Conservation (phyloP, 2,329 filamentous ascomycete species). For the Malbranchea zuffiana region DNA sequence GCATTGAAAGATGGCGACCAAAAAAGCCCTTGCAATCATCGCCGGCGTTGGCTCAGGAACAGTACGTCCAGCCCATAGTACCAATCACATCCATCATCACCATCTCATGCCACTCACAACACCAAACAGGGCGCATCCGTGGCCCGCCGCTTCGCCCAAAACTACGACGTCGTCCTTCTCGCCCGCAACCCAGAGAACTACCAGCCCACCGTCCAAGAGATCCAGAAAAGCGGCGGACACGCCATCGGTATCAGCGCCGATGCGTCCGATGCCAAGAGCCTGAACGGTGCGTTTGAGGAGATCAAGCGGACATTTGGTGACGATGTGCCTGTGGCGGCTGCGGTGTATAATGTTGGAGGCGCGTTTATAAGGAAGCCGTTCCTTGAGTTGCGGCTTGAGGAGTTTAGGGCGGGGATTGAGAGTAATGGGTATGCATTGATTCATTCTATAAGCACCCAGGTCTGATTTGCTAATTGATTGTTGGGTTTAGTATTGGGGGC, state of each 20-base stretch:
- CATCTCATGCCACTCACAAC: not conserved
- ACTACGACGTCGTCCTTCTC: slow-evolving; percentile 50
- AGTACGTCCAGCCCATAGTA: slow-evolving; percentile 15
- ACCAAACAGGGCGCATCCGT: slow-evolving; percentile 45
- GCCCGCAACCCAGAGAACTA: slow-evolving; percentile 49
- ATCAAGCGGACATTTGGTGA: slow-evolving; percentile 44
- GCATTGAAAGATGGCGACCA: slow-evolving; percentile 32
- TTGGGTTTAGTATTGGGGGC: slow-evolving; percentile 43
- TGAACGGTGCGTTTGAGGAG: slow-evolving; percentile 43
- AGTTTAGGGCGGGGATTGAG: slow-evolving; percentile 43
- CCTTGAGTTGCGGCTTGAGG: slow-evolving; percentile 48
- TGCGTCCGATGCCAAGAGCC: slow-evolving; percentile 42
- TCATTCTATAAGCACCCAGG: too few relatives aligned
- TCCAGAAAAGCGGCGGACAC: slow-evolving; percentile 47
- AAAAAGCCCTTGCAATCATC: slow-evolving; percentile 37
- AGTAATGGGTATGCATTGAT: slow-evolving; percentile 37
- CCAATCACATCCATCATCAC: not conserved
- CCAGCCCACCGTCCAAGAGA: slow-evolving; percentile 46
- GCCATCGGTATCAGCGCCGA: slow-evolving; percentile 53
- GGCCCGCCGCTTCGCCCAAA: slow-evolving; percentile 47
- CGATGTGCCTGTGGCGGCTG: slow-evolving; percentile 38
- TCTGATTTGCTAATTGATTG: not conserved
- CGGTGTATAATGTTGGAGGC: slow-evolving; percentile 52
- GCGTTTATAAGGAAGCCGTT: slow-evolving; percentile 50
- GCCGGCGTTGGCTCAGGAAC: slow-evolving; percentile 40